A percentile compares a stretch with the other conserved stretches of the same genome.
Evolutionary conservation across 306 rosid genomes (phyloP).

Genomic region (Fragaria nilgerrensis): DNA sequence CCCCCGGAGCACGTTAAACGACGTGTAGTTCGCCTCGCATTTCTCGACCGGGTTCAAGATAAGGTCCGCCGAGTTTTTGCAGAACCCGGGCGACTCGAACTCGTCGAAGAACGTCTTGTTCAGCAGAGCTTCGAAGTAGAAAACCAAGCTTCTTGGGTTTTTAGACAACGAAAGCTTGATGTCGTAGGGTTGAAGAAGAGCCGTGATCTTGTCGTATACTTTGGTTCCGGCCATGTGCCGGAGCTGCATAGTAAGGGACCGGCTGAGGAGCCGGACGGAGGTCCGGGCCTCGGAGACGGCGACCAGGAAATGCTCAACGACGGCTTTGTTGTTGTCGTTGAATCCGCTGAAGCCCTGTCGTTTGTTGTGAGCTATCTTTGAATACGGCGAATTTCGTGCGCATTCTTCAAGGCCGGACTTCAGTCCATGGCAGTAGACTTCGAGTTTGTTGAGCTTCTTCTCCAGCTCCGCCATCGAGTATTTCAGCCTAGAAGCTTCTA

Average conservation of each 20-base stretch:
- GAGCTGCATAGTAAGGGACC: constrained; percentile 74
- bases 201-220: constrained; percentile 58
- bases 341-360: constrained; percentile 6
- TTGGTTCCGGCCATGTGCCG: constrained; percentile 66
- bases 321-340: constrained; percentile 19
- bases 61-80: constrained; percentile 41
- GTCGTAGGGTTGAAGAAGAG: constrained; percentile 74
- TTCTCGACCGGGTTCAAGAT: constrained; percentile 63
- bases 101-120: constrained; percentile 77
- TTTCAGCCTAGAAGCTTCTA: constrained; percentile 78
- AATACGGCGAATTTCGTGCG: constrained; percentile 24
- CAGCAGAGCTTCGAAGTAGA: constrained; percentile 69
- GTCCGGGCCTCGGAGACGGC: constrained; percentile 74
- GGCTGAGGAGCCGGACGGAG: constrained; percentile 53
- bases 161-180: constrained; percentile 49
- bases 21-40: constrained; percentile 52
- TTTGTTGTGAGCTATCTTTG: constrained; percentile 9
- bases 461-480: constrained; percentile 77
- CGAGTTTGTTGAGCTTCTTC: constrained; percentile 88
- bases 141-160: constrained; percentile 57
- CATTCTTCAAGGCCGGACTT: constrained; percentile 81
- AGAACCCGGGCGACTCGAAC: constrained; percentile 75
- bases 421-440: constrained; percentile 67
- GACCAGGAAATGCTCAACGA: constrained; percentile 56
- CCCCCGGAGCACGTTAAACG: constrained; percentile 48